Conservation (phyloP, 345 rosid genomes). For the Noccaea bulbosa region DNA sequence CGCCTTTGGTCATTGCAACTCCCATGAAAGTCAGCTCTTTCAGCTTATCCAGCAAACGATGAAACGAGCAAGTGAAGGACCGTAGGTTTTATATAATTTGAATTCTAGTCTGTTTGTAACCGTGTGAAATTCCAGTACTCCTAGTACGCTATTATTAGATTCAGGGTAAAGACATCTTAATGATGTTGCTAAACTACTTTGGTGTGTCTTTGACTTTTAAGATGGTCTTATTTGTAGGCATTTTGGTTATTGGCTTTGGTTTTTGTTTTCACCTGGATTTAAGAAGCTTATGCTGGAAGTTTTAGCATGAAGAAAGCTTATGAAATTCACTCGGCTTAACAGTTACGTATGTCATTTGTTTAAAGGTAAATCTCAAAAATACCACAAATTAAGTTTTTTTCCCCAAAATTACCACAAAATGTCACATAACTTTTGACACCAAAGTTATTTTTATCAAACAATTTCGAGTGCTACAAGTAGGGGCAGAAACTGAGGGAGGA, state of each 20-base stretch:
- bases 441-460: too few species aligned
- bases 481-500: neutral
- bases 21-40: constrained; percentile 96
- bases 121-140: constrained; percentile 8
- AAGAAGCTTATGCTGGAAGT: neutral
- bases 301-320: constrained; percentile 11
- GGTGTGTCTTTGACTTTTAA: constrained; percentile 20
- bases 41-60: constrained; percentile 87
- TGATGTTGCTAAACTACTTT: constrained; percentile 25
- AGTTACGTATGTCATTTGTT: too few species aligned
- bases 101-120: constrained; percentile 35
- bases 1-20: constrained; percentile 96
- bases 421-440: too few species aligned
- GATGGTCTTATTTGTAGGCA: constrained; percentile 12
- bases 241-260: neutral
- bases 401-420: too few species aligned
- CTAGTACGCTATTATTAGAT: constrained; percentile 36
- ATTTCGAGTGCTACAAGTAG: neutral
- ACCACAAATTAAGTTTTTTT: too few species aligned
- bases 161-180: constrained; percentile 4
- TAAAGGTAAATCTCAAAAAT: too few species aligned
- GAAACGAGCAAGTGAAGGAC: constrained; percentile 37
- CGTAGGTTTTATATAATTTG: neutral
- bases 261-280: neutral
- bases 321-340: neutral